phyloP scores from a whole-genome alignment of 2,329 filamentous ascomycete species.

The Penicillium verrucosum region DNA sequence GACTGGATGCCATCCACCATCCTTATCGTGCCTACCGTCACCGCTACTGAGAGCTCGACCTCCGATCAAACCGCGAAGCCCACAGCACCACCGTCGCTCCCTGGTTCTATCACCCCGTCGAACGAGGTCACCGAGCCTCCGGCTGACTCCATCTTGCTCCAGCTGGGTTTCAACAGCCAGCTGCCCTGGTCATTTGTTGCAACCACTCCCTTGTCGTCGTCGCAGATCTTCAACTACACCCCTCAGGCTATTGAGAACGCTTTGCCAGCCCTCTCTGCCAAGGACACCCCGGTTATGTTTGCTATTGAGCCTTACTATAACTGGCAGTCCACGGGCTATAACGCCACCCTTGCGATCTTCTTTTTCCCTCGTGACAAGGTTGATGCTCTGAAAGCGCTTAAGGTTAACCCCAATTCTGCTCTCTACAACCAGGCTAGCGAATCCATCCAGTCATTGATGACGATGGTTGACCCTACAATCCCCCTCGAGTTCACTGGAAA shows the following conservation, averaged over 20 bases:
- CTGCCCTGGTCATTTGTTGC: slow-evolving; percentile 85
- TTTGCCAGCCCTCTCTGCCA: slow-evolving; percentile 45
- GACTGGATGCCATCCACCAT: slow-evolving; percentile 25
- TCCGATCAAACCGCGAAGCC: slow-evolving; percentile 42
- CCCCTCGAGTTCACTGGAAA: slow-evolving; percentile 54
- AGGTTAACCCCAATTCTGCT: slow-evolving; percentile 67
- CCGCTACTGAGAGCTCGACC: slow-evolving; percentile 10
- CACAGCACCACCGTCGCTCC: slow-evolving; percentile 64
- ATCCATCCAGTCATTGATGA: slow-evolving; percentile 70
- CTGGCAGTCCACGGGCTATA: slow-evolving; percentile 62
- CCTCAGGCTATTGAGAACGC: slow-evolving; percentile 68
- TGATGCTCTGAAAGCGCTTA: slow-evolving; percentile 62
- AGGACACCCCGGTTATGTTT: slow-evolving; percentile 58
- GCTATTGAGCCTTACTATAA: slow-evolving; percentile 76
- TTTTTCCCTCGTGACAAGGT: slow-evolving; percentile 72
- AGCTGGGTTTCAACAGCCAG: slow-evolving; percentile 77
- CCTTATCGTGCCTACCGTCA: slow-evolving; percentile 15
- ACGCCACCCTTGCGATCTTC: slow-evolving; percentile 74
- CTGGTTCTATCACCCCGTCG: slow-evolving; percentile 71
- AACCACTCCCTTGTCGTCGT: slow-evolving; percentile 65
- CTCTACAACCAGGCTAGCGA: slow-evolving; percentile 69
- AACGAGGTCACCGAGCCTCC: slow-evolving; percentile 57
- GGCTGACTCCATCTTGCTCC: slow-evolving; percentile 66
- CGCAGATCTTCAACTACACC: slow-evolving; percentile 79
- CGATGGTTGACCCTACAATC: slow-evolving; percentile 80